Base-by-base conservation (phyloP, 345 rosid genomes). In the Melaleuca quinquenervia region DNA sequence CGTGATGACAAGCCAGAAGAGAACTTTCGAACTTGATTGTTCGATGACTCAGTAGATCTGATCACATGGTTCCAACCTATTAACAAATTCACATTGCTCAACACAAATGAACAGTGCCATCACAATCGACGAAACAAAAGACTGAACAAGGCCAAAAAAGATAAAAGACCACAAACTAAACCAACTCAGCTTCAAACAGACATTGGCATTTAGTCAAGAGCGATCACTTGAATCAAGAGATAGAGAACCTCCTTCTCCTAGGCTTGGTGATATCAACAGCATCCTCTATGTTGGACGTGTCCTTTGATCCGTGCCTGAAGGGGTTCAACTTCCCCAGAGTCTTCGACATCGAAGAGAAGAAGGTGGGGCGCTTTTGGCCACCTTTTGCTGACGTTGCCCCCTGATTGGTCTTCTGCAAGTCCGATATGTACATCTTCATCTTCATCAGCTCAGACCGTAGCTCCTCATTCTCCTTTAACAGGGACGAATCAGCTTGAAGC, bases 311-410 rank as follows among this genome's bases (percentile, higher is more conserved):
- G 50, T 93, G 89, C 76, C 83, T 91, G 90, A 97, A 97, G 20
- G 99, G 99, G 85, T 96, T 96, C 89, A 96, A 86, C 91, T 95
- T 97, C 29, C 96, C 95, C n/a, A 94, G 88, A 6, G 89, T 97
- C 93, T 94, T 97, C 50, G 99, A 95, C 93, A 97, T 90, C 32
- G 98, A 95, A 1, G 99, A 93, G 92, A 96, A 95, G 86, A 97
- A 93, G 1, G 90, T 90, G 8, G 83, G 85, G 89, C 91, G 93
- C 82, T 82, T 87, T 3, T 45, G 49, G 49, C 90, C 93, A 6
- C 87, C 70, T 20, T 87, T 86, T 24, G 88, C 85, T 26, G 91
- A 88, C 1, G 91, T 48, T 16, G 88, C 84, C 16, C 89, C 90
- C 49, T 88, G 89, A 36, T 82, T 36, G 80, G 24, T 89, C 89